phyloP scores from a whole-genome alignment of 768 basidiomycete genomes.

The Megacollybia marginata region DNA sequence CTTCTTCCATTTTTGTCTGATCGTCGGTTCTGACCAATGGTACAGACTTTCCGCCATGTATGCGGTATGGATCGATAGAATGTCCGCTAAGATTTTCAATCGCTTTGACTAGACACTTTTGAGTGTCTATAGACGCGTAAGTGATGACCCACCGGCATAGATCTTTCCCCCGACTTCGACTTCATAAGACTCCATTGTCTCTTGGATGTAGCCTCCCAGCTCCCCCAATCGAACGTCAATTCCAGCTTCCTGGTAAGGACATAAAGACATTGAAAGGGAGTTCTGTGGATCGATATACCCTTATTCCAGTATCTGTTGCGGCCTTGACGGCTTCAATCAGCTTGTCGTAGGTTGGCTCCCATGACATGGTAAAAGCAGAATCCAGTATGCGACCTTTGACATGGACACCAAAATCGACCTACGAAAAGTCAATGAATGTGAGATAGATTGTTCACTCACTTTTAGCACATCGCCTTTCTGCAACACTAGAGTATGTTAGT shows the following conservation, averaged over 20 bases:
- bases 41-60: constrained; percentile 92
- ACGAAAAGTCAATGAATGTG: too few relatives aligned
- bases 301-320: constrained; percentile 88
- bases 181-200: constrained; percentile 98
- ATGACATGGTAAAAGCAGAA: constrained; percentile 91
- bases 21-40: constrained; percentile 85
- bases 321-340: constrained; percentile 88
- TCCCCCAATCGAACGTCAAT: constrained; percentile 94
- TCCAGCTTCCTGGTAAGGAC: constrained; percentile 70
- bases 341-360: constrained; percentile 84
- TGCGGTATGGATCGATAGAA: constrained; percentile 82
- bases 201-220: constrained; percentile 86
- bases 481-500: constrained; percentile 45
- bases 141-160: constrained; percentile 52
- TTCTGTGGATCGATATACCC: constrained; percentile 33
- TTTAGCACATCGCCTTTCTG: constrained; percentile 84
- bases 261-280: neutral
- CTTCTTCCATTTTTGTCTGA: constrained; percentile 97
- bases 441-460: constrained; percentile 18
- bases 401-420: constrained; percentile 89
- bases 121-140: neutral
- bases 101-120: constrained; percentile 62
- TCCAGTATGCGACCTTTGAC: constrained; percentile 94
- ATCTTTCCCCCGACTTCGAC: constrained; percentile 86
- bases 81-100: constrained; percentile 95